Evolutionary conservation across 129 eudicot species (phyloP).

Genomic region (Pulicaria dysenterica): DNA sequence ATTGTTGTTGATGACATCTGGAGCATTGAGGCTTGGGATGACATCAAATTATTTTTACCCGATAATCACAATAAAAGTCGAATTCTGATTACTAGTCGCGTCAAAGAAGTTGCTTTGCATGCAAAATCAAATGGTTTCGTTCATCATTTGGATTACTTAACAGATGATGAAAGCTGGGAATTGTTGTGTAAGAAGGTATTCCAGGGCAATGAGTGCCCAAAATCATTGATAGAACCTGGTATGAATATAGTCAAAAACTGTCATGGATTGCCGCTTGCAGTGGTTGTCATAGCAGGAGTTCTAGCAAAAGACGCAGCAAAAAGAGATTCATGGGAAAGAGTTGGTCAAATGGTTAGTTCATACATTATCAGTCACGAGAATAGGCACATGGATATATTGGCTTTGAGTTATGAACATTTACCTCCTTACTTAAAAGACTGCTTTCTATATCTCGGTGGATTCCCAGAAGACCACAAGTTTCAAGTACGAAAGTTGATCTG

Average conservation of each 20-base stretch:
- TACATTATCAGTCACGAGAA: not conserved
- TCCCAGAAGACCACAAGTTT: not conserved
- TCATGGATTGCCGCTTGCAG: constrained; percentile 39
- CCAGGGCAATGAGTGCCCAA: not conserved
- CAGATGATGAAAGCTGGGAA: constrained; percentile 25
- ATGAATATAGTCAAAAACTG: constrained; percentile 30
- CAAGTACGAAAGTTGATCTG: not conserved
- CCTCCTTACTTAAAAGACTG: constrained; percentile 28
- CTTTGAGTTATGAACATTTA: constrained; percentile 22
- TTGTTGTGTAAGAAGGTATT: constrained; percentile 29
- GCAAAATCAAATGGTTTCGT: not conserved
- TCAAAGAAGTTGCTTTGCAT: constrained; percentile 15
- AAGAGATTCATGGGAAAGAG: not conserved
- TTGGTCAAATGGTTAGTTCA: not conserved
- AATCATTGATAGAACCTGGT: constrained; percentile 3
- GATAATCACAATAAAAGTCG: constrained; percentile 30
- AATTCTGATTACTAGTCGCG: constrained; percentile 35
- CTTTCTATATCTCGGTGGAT: constrained; percentile 32
- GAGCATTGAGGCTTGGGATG: constrained; percentile 33
- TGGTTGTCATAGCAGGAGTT: constrained; percentile 40
- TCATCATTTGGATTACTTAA: constrained; percentile 8
- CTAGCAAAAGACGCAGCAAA: constrained; percentile 11
- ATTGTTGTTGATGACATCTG: constrained; percentile 47
- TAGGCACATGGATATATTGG: not conserved
- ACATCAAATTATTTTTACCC: constrained; percentile 19